Percentiles rank a stretch among this genome's conserved stretches.
These are phyloP conservation scores for Penicillium bialowiezense DNA, from an alignment of 495 filamentous ascomycete species.

Conservation along the genomic window DNA sequence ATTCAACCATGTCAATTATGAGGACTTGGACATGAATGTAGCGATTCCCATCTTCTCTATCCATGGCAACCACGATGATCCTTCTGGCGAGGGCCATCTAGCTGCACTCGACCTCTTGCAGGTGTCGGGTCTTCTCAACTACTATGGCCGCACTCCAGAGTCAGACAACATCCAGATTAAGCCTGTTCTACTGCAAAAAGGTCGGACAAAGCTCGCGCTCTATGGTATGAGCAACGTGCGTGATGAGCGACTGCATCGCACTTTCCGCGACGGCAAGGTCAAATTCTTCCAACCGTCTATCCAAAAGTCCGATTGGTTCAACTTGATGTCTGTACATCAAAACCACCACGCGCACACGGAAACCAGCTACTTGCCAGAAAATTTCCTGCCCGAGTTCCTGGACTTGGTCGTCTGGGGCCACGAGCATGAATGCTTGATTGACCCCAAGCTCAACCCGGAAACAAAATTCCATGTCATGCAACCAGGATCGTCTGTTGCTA, in stretches of 20 bases:
- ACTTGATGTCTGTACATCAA: constrained; percentile 92
- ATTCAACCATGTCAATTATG: constrained; percentile 93
- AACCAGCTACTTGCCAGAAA: constrained; percentile 89
- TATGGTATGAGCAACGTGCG: constrained; percentile 97
- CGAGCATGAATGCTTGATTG: constrained; percentile 93
- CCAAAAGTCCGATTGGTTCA: constrained; percentile 93
- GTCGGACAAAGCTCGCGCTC: constrained; percentile 86
- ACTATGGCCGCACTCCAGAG: constrained; percentile 88
- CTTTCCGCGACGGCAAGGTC: constrained; percentile 89
- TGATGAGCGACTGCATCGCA: constrained; percentile 90
- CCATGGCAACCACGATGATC: constrained; percentile 98
- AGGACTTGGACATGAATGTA: constrained; percentile 96
- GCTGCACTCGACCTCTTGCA: constrained; percentile 90
- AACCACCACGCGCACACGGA: constrained; percentile 91
- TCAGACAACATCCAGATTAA: constrained; percentile 90
- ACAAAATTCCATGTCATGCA: constrained; percentile 95
- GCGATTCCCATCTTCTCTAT: constrained; percentile 98
- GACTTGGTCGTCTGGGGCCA: constrained; percentile 96
- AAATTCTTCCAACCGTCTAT: constrained; percentile 84
- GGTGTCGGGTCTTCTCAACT: constrained; percentile 88
- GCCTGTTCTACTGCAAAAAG: constrained; percentile 90
- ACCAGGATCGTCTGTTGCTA: constrained; percentile 93
- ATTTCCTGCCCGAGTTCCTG: constrained; percentile 87
- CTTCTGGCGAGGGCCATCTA: constrained; percentile 85
- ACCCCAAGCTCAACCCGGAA: constrained; percentile 77